phyloP scores from a whole-genome alignment of 176 grass and related monocot genomes.

The Ensete glaucum region DNA sequence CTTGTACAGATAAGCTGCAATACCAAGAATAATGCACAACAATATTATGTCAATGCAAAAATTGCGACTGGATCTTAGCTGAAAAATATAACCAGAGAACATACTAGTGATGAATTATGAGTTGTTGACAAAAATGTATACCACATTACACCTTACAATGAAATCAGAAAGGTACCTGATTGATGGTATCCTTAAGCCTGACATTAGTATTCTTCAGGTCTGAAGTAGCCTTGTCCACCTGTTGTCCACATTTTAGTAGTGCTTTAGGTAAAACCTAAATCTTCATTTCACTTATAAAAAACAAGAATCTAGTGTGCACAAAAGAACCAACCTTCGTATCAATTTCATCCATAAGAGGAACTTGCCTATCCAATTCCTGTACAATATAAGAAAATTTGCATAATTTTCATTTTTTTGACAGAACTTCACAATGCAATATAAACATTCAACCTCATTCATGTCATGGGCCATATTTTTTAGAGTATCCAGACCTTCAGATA shows the following conservation, averaged over 20 bases:
- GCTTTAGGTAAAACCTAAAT: not conserved
- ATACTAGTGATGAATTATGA: not conserved
- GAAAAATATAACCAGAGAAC: not conserved
- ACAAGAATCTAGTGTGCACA: not conserved
- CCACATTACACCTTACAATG: not conserved
- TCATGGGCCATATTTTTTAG: conserved; percentile 90
- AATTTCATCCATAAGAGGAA: conserved; percentile 97
- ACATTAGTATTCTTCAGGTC: conserved; percentile 84
- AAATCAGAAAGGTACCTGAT: conserved; percentile 28
- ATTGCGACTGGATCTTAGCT: conserved; percentile 81
- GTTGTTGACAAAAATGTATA: not conserved
- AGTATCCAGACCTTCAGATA: conserved; percentile 85
- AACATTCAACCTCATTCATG: conserved; percentile 76
- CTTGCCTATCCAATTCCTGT: conserved; percentile 98
- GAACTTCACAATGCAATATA: conserved; percentile 16
- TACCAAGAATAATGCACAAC: conserved; percentile 74
- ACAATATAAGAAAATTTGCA: conserved; percentile 4
- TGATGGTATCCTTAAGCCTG: conserved; percentile 70
- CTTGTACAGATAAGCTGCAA: conserved; percentile 82
- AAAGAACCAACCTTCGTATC: conserved; percentile 63
- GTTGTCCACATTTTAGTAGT: not conserved
- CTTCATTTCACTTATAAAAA: not conserved
- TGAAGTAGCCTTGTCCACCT: conserved; percentile 61
- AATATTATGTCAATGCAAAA: conserved; percentile 75
- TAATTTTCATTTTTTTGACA: conserved; percentile 4